phyloP scores from a whole-genome alignment of 2,329 filamentous ascomycete genomes.

The Microcyclospora tardicrescens region DNA sequence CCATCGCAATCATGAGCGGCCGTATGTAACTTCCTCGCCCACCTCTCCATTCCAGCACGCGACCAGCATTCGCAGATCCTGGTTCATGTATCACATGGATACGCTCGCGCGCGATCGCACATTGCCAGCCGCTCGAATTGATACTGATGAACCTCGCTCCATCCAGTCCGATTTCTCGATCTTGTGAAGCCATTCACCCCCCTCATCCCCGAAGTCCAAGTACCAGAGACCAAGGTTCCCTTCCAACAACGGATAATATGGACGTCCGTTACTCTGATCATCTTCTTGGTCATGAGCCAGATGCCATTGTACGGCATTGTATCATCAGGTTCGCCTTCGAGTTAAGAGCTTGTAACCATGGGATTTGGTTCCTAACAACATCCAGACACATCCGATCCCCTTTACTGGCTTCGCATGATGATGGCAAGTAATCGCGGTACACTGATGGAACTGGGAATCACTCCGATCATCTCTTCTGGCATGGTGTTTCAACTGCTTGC shows the following conservation, averaged over 20 bases:
- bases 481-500: constrained; percentile 99
- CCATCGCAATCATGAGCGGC: background rate
- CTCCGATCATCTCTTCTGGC: constrained; percentile 97
- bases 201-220: constrained; percentile 97
- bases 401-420: constrained; percentile 99
- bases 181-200: constrained; percentile 99
- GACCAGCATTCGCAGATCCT: no score
- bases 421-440: constrained; percentile 75
- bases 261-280: constrained; percentile 62
- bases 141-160: background rate
- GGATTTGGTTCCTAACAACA: background rate
- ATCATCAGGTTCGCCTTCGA: constrained; percentile 49
- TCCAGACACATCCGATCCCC: constrained; percentile 70
- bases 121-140: no score
- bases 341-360: background rate
- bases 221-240: constrained; percentile 94
- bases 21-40: background rate
- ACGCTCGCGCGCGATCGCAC: no score
- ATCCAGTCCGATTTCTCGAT: constrained; percentile 91
- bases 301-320: constrained; percentile 98
- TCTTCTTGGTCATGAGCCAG: constrained; percentile 99
- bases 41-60: no score
- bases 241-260: constrained; percentile 71
- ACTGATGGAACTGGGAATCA: constrained; percentile 43
- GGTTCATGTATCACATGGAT: no score